Evolutionary conservation across 176 grass and related monocot species (phyloP).

Genomic region (Bromus sterilis): DNA sequence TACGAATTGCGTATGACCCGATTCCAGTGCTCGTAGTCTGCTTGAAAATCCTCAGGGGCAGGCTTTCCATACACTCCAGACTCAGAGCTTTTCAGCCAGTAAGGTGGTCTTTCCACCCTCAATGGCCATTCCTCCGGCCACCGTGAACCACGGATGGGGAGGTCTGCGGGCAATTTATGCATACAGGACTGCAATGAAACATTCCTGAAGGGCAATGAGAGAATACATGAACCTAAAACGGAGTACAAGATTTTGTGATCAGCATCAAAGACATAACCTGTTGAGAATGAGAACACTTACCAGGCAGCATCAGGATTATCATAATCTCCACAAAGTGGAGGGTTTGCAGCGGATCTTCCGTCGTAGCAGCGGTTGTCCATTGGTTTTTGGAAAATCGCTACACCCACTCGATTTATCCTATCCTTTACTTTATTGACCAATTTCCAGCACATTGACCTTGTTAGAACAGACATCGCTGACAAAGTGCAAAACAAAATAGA

Average conservation of each 20-base stretch:
- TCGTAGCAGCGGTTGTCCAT: slow-evolving; percentile 61
- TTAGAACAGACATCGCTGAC: slow-evolving; percentile 65
- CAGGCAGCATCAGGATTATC: slow-evolving; percentile 80
- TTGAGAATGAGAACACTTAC: slow-evolving; percentile 25
- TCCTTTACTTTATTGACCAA: slow-evolving; percentile 71
- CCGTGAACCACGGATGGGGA: slow-evolving; percentile 32
- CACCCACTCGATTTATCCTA: slow-evolving; percentile 53
- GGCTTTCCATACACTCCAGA: slow-evolving; percentile 75
- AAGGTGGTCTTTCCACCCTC: slow-evolving; percentile 60
- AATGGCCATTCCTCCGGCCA: slow-evolving; percentile 79
- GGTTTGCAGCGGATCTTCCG: slow-evolving; percentile 38
- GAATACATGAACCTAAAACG: background rate
- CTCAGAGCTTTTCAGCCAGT: slow-evolving; percentile 67
- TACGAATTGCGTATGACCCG: slow-evolving; percentile 54
- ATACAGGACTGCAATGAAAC: slow-evolving; percentile 62
- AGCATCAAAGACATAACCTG: background rate
- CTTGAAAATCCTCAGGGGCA: slow-evolving; percentile 61
- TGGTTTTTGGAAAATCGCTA: slow-evolving; percentile 72
- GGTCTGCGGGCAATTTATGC: slow-evolving; percentile 57
- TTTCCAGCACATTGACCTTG: slow-evolving; percentile 83
- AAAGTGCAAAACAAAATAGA: slow-evolving; percentile 2
- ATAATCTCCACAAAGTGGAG: slow-evolving; percentile 54
- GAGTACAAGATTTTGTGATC: slow-evolving; percentile 1
- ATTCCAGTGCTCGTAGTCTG: slow-evolving; percentile 82
- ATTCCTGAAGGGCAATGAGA: slow-evolving; percentile 44